A percentile compares a stretch with the other conserved stretches of the same genome.
Evolutionary conservation across 805 yeast genomes (phyloP).

Genomic region (Zygotorulaspora chibaensis): DNA sequence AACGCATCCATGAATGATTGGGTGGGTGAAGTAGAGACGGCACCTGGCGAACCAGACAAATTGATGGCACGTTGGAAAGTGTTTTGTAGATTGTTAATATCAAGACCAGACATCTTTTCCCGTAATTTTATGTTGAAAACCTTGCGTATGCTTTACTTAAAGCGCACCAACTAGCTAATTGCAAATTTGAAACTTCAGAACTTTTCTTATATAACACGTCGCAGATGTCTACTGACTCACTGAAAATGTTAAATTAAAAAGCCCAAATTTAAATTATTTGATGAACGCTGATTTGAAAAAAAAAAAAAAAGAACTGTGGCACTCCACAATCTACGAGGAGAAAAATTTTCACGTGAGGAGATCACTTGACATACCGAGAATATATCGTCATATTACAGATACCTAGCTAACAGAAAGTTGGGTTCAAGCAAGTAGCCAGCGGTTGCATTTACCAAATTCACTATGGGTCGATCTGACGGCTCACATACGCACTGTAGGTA

Average conservation of each 20-base stretch:
- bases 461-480: too few species aligned
- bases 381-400: too few species aligned
- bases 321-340: conserved; percentile 1
- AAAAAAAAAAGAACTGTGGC: conserved; percentile 13
- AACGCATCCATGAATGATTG: conserved; percentile 56
- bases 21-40: conserved; percentile 79
- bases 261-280: neutral
- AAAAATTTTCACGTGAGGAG: conserved; percentile 9
- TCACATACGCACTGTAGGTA: too few species aligned
- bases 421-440: too few species aligned
- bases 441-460: too few species aligned
- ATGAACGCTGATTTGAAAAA: conserved; percentile 4
- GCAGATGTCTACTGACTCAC: conserved; percentile 11
- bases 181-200: neutral
- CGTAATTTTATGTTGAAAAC: neutral
- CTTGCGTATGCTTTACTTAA: neutral
- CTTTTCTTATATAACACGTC: conserved; percentile 7
- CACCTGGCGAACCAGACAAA: conserved; percentile 56
- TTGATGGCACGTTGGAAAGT: conserved; percentile 52
- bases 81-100: conserved; percentile 51
- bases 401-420: too few species aligned
- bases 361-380: too few species aligned
- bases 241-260: conserved; percentile 1
- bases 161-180: neutral
- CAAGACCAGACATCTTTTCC: conserved; percentile 60